Evolutionary conservation across 129 eudicot genomes (phyloP).

Genomic region (Calendula officinalis): DNA sequence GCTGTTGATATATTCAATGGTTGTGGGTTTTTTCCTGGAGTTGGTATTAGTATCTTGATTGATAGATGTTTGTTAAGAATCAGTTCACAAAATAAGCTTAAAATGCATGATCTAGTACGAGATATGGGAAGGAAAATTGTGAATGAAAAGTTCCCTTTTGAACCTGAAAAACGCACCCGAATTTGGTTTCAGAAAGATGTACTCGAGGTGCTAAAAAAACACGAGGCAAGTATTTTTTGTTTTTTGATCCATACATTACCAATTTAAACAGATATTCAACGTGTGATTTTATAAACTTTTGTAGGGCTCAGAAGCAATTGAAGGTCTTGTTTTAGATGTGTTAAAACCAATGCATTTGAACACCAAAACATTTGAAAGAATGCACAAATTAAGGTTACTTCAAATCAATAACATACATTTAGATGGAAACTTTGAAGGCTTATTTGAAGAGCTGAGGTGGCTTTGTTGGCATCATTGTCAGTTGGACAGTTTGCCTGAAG

Average conservation of each 20-base stretch:
- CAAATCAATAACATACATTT: conserved; percentile 25
- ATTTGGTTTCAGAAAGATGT: conserved; percentile 18
- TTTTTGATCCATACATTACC: too few relatives aligned
- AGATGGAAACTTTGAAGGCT: conserved; percentile 7
- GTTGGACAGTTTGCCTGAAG: conserved; percentile 5
- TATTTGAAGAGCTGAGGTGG: conserved; percentile 19
- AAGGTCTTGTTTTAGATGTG: conserved; percentile 23
- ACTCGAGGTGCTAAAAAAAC: conserved; percentile 8
- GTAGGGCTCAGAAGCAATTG: conserved; percentile 35
- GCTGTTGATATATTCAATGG: neutral
- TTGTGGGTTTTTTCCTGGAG: neutral
- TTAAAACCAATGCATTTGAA: conserved; percentile 10
- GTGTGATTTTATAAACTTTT: neutral
- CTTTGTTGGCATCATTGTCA: conserved; percentile 25
- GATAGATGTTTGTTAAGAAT: conserved; percentile 24
- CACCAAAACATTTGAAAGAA: conserved; percentile 18
- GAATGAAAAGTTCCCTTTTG: conserved; percentile 21
- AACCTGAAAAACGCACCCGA: conserved; percentile 26
- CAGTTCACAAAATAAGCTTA: neutral
- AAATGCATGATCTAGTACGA: conserved; percentile 12
- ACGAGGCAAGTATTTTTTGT: neutral
- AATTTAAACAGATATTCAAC: too few relatives aligned
- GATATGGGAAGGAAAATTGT: conserved; percentile 29
- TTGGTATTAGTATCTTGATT: conserved; percentile 21
- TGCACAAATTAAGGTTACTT: conserved; percentile 24